Evolutionary conservation across 305 asterid genomes (phyloP).

Genomic region (Solanum hybrid): DNA sequence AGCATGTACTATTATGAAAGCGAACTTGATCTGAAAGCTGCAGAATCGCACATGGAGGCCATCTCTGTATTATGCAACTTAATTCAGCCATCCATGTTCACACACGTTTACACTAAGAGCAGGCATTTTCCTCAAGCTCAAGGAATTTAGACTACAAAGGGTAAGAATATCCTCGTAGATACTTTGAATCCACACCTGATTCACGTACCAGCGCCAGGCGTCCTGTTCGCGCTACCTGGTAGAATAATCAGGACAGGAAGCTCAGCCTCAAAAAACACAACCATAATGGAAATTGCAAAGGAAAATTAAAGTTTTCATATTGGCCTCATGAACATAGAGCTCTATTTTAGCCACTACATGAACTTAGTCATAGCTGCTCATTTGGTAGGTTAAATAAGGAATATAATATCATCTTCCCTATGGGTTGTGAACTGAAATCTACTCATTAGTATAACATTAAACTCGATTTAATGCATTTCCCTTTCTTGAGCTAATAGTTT

Average conservation of each 20-base stretch:
- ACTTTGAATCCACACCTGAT: constrained; percentile 83
- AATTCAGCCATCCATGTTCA: background rate
- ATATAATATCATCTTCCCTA: background rate
- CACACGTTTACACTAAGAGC: background rate
- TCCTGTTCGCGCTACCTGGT: constrained; percentile 87
- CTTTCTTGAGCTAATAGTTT: background rate
- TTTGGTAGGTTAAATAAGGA: background rate
- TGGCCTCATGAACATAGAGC: background rate
- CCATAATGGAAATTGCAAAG: background rate
- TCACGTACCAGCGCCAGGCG: constrained; percentile 73
- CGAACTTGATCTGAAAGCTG: background rate
- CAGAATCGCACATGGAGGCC: background rate
- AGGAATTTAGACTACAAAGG: constrained; percentile 30
- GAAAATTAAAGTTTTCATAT: background rate
- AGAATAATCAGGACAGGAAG: background rate
- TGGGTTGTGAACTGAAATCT: background rate
- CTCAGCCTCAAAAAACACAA: background rate
- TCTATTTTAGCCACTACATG: background rate
- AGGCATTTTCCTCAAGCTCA: background rate
- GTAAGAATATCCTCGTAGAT: constrained; percentile 78
- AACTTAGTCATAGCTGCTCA: background rate
- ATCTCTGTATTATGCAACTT: background rate
- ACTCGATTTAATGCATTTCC: background rate
- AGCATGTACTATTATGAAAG: background rate
- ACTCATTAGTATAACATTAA: background rate